Base-by-base conservation (phyloP, 768 basidiomycete genomes). In the Daedaleopsis sinensis region DNA sequence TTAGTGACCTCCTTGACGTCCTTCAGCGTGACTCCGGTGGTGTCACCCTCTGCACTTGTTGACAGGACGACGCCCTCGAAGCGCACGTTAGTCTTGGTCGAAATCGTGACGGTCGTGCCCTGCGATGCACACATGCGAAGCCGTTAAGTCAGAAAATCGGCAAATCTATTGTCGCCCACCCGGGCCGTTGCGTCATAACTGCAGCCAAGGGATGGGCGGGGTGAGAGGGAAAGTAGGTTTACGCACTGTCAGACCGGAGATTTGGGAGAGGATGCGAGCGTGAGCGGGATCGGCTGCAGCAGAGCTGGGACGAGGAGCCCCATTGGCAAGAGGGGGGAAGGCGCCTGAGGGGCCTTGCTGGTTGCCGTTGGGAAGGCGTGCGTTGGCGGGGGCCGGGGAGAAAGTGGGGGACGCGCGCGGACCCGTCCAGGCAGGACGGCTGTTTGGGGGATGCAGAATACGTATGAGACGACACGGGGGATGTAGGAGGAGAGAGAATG, bases 31-130 rank as follows among this genome's bases (percentile, higher is more conserved):
- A 93, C 84, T 49, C 92, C 93, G 13, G 78, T 73, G 27, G 83
- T 85, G 72, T 91, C 89, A 49, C 88, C 86, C 68, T 92, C 90
- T 21, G 71, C 76, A 59, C 71, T 72, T 43, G 89, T 88, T 24
- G 85, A 85, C 15, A 68, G 76, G 58, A 94, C 78, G 65, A 85
- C 84, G 58, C 91, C 92, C 71, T 93, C 90, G 72, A 85, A 89
- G 64, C 90, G 90, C 67, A 84, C 80, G 37, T 80, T 77, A 15
- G 87, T 81, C 81, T 90, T 91, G 48, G 88, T 90, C 23, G 74
- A 71, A 61, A 94, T 80, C n/a, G 90, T 90, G 68, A 94, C 80
- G 39, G 89, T 91, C 6, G 89, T 91, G 43, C 92, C 91, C 91
- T 90, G 67, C 32, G 52, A 32, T 32, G 27, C 7, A 32, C 5